These are phyloP conservation scores for Saturnispora silvae DNA, from an alignment of 805 yeast genomes.

Conservation along the genomic window DNA sequence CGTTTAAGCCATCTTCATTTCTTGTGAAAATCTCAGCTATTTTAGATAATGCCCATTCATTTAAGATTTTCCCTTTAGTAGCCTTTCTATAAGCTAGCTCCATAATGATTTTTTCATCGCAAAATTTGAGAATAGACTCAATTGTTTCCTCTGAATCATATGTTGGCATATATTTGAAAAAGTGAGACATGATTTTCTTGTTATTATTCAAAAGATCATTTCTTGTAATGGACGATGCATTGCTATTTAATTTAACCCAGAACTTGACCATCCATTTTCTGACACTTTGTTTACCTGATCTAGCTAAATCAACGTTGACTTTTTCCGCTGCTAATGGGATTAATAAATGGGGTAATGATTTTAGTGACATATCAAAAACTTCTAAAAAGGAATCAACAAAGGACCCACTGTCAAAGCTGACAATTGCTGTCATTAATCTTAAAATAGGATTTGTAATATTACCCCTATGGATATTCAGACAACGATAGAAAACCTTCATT, in stretches of 20 bases:
- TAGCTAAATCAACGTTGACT: constrained; percentile 34
- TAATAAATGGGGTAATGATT: constrained; percentile 51
- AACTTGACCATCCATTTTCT: constrained; percentile 53
- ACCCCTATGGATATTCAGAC: constrained; percentile 48
- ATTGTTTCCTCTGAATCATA: constrained; percentile 41
- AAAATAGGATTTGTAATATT: constrained; percentile 51
- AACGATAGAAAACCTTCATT: constrained; percentile 56
- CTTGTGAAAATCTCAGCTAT: constrained; percentile 38
- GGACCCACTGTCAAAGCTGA: constrained; percentile 37
- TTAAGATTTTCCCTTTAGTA: constrained; percentile 65
- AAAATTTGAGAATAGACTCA: constrained; percentile 31
- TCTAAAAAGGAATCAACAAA: constrained; percentile 49
- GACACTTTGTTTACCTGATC: constrained; percentile 33
- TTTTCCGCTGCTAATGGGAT: constrained; percentile 28
- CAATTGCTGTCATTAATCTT: constrained; percentile 43
- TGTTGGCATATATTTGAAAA: constrained; percentile 54
- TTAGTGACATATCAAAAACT: constrained; percentile 55
- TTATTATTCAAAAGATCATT: constrained; percentile 51
- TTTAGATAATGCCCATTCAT: constrained; percentile 61
- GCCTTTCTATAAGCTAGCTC: constrained; percentile 56
- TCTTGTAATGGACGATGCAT: constrained; percentile 45
- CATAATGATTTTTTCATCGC: constrained; percentile 40
- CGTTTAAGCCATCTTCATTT: constrained; percentile 26
- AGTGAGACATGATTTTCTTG: constrained; percentile 47
- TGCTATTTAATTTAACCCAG: constrained; percentile 42